These are phyloP conservation scores for Fusarium pseudocircinatum DNA, from an alignment of 2,329 filamentous ascomycete species.

Conservation along the genomic window DNA sequence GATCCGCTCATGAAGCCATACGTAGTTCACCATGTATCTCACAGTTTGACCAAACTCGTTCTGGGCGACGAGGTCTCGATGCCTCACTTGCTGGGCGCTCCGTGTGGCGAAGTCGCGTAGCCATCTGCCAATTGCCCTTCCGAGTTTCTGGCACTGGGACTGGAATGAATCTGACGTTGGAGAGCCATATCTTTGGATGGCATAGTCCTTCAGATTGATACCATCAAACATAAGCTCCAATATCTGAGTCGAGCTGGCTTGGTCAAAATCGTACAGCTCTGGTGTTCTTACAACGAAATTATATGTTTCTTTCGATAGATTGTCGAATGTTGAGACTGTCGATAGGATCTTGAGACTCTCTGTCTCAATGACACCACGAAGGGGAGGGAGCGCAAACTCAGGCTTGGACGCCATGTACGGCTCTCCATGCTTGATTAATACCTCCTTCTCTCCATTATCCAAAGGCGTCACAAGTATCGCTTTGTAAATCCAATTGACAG, in stretches of 20 bases:
- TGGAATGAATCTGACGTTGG: neutral
- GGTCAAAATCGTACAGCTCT: neutral
- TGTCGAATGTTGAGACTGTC: neutral
- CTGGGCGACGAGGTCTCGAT: neutral
- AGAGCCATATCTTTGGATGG: neutral
- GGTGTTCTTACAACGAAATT: neutral
- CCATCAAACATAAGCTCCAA: neutral
- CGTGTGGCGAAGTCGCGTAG: neutral
- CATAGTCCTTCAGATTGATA: conserved; percentile 1
- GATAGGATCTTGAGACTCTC: neutral
- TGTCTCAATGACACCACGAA: neutral
- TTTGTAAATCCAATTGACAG: conserved; percentile 6
- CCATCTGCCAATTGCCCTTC: conserved; percentile 9
- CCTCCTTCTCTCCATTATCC: neutral
- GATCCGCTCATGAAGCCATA: neutral
- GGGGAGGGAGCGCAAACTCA: neutral
- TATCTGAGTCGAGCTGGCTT: neutral
- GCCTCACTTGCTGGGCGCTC: neutral
- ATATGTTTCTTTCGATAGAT: neutral
- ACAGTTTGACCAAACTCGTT: neutral
- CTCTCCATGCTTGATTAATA: conserved; percentile 7
- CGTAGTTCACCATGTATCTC: conserved; percentile 2
- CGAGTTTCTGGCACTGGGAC: neutral
- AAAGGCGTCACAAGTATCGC: neutral
- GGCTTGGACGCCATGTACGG: neutral